Evolutionary conservation across 306 rosid genomes (phyloP), one percentile per base, ranked within the genome.

Genomic region (Coriaria nepalensis): DNA sequence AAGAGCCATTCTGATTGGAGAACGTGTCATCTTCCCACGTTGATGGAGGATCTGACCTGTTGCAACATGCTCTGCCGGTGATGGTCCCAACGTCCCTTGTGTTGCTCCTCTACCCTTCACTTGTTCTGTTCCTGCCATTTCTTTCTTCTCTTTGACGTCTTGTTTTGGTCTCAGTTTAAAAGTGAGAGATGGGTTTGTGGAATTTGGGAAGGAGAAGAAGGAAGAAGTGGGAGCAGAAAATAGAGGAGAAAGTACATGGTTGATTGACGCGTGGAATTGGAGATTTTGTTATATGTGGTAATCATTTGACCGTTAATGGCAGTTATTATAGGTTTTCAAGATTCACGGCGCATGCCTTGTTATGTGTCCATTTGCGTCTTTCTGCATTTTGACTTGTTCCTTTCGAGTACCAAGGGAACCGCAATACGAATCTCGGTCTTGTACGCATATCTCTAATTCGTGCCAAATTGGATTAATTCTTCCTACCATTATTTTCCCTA

Each of bases 1-100:
- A 14, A 74, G 13, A 38, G 78, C 86, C 81, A 74, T 55, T 59
- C 50, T 78, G 61, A 71, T 42, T 4, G 78, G 86, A 60, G 73
- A 8, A 4, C 1, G 11, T 0, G 72, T 76, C 34, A 59, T 33
- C 58, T 78, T 78, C 50, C 9, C 63, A 5, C 76, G 61, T 63
- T 78, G 81, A 65, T 65, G 61, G 46, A 78, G 81, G 43, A 47
- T 67, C 32, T 71, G 3, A 20, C 3, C 76, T 4, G 78, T 71
- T 3, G 71, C 54, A 48, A 20, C 29, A 20, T 74, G 71, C 64
- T 8, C 47, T 10, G 29, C 63, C 2, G 72, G 5, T 0, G 68
- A 37, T 9, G 73, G 52, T 33, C 54, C 54, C 37, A 20, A 1
- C 29, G 29, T 1, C 29, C 29, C 29, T 20, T 20, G 29, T 20